Percentiles rank a stretch among this genome's conserved stretches.
These are phyloP conservation scores for Potentilla sterilis DNA, from an alignment of 306 rosid species.

Conservation along the genomic window DNA sequence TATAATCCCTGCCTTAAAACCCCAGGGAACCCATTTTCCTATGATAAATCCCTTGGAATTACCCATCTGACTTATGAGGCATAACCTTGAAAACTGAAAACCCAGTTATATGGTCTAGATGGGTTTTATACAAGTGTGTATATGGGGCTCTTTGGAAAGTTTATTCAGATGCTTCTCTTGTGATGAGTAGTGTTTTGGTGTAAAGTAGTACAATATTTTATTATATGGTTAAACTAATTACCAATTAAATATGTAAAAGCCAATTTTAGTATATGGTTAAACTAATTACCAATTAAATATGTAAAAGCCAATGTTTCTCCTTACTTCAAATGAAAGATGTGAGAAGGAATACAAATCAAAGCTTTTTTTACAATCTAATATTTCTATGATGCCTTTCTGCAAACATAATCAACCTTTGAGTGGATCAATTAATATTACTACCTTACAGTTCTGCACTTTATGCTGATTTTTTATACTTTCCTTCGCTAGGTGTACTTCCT, in stretches of 20 bases:
- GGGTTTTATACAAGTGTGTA: constrained; percentile 17
- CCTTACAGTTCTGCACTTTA: constrained; percentile 39
- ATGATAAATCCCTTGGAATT: constrained; percentile 17
- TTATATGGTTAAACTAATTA: not conserved
- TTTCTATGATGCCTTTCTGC: constrained; percentile 56
- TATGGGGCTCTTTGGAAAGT: constrained; percentile 37
- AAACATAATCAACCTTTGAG: constrained; percentile 45
- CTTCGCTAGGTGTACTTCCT: constrained; percentile 51
- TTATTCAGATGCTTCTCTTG: constrained; percentile 49
- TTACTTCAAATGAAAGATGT: not conserved
- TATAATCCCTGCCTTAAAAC: constrained; percentile 32
- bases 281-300: not conserved
- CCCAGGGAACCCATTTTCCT: constrained; percentile 28
- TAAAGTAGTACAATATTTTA: constrained; percentile 26
- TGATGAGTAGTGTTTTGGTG: constrained; percentile 28
- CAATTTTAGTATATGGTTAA: not conserved
- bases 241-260: not conserved
- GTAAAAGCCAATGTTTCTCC: not conserved
- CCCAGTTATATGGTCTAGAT: constrained; percentile 15
- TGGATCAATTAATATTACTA: constrained; percentile 29
- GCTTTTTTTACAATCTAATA: constrained; percentile 40
- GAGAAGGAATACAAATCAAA: constrained; percentile 44
- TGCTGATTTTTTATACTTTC: constrained; percentile 52
- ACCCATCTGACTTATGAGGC: constrained; percentile 31
- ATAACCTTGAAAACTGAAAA: constrained; percentile 4